Conservation (phyloP, 2,329 filamentous ascomycete species). For the Trichoderma sp. region DNA sequence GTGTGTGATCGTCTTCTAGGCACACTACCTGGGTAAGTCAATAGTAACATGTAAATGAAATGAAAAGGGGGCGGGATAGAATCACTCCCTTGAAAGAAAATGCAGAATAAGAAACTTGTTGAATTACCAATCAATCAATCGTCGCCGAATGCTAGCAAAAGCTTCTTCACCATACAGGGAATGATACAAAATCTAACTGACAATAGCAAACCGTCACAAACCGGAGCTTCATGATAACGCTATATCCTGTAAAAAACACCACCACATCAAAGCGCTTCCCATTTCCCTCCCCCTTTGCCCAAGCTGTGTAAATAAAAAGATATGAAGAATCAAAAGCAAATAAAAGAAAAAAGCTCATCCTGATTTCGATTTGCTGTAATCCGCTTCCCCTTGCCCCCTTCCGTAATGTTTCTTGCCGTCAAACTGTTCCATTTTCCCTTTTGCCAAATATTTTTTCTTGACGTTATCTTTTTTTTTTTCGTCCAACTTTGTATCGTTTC, state of each 20-base stretch:
- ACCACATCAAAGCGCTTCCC: not conserved
- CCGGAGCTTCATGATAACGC: not conserved
- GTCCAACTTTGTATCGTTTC: not conserved
- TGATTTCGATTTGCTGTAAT: not conserved
- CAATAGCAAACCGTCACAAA: not conserved
- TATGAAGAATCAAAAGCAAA: not conserved
- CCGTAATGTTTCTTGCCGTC: not conserved
- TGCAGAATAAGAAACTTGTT: not conserved
- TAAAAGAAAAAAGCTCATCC: not conserved
- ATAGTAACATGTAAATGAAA: not conserved
- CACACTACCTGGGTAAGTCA: not conserved
- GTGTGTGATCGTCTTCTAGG: not conserved
- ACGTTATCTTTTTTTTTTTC: not conserved
- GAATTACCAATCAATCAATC: slow-evolving; percentile 4
- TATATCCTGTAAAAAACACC: not conserved
- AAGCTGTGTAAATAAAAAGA: not conserved
- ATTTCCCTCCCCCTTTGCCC: not conserved
- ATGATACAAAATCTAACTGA: slow-evolving; percentile 11
- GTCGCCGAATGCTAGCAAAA: slow-evolving; percentile 11
- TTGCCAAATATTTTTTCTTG: not conserved
- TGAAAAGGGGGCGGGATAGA: not conserved
- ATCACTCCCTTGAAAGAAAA: not conserved
- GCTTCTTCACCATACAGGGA: not conserved
- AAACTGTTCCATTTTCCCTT: not conserved
- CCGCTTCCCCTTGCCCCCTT: not conserved